Percentiles rank a stretch among this genome's conserved stretches.
Conservation (phyloP, 441 rosid species). For the California macrophylla region DNA sequence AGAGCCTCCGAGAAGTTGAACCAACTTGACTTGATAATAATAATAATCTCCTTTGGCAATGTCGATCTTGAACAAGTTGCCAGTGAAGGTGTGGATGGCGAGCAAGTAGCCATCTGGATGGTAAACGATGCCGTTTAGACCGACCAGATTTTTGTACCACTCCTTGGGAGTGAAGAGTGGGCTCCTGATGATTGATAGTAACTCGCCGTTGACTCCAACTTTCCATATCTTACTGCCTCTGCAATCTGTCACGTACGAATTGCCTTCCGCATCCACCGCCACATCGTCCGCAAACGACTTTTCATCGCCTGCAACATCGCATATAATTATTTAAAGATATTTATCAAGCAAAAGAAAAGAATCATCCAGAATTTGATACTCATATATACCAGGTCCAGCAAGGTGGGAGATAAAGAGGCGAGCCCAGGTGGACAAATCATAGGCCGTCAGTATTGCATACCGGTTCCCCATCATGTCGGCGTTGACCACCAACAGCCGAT, state of each 20-base stretch:
- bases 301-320: constrained; percentile 47
- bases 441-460: constrained; percentile 56
- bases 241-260: constrained; percentile 65
- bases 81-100: constrained; percentile 61
- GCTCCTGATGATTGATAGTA: constrained; percentile 37
- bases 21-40: constrained; percentile 40
- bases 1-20: constrained; percentile 46
- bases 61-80: constrained; percentile 52
- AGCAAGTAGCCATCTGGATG: constrained; percentile 72
- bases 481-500: constrained; percentile 57
- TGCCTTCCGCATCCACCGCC: constrained; percentile 61
- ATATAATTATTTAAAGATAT: too few relatives aligned
- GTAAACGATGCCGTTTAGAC: constrained; percentile 68
- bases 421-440: constrained; percentile 70
- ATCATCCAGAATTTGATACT: too few relatives aligned
- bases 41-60: constrained; percentile 25
- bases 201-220: constrained; percentile 48
- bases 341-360: too few relatives aligned
- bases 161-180: constrained; percentile 49
- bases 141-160: constrained; percentile 59
- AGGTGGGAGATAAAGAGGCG: constrained; percentile 63
- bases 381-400: constrained; percentile 38
- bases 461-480: constrained; percentile 49
- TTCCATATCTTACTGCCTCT: constrained; percentile 59
- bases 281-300: constrained; percentile 74